Base-by-base conservation (phyloP, 306 rosid species). In the Gastrolobium villosum region DNA sequence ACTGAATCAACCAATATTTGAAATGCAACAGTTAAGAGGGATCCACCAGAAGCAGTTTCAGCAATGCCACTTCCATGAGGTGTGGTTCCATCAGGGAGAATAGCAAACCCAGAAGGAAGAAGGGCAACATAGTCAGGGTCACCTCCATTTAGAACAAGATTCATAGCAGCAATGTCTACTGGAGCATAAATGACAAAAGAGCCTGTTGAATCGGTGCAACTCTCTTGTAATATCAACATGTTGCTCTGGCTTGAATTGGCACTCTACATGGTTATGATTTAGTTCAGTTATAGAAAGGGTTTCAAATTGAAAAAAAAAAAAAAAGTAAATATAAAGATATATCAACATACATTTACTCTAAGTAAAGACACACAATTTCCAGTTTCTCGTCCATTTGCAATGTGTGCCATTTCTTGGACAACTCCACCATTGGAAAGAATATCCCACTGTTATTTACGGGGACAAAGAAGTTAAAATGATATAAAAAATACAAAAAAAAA, bases 401-500 rank as follows among this genome's bases (percentile, higher is more conserved):
- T 93, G 80, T 96, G 99, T 7, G 97, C 98, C 97, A 96, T 93
- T 89, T 93, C 98, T 88, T 93, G 98, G 45, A 93, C 97, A 39
- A 78, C 90, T 72, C 98, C 97, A 0, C 98, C 98, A 37, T 96
- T 93, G 2, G 99, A 93, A 54, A 96, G 99, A 81, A 96, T 93
- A 56, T 96, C 99, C 99, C 99, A 96, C 99, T 96, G 83, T 79
- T 30, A 44, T 36, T 56, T 10, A 28, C 11, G 5, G 59, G 4
- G 2, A 32, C 3, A 6, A 69, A 40, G 31, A 66, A 36, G 34
- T 61, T 45, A 60, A 46, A 35, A 43, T 30, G 4, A 28, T 5
- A 55, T 3, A 14, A 2, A 50, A 41, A 9, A 13, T 7, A 43
- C 4, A 52, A 3, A 5, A 50, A 14, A 2, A 50, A 41, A 9